These are phyloP conservation scores for Vanrija sp. DNA, from an alignment of 1,284 basidiomycete genomes.

Conservation along the genomic window DNA sequence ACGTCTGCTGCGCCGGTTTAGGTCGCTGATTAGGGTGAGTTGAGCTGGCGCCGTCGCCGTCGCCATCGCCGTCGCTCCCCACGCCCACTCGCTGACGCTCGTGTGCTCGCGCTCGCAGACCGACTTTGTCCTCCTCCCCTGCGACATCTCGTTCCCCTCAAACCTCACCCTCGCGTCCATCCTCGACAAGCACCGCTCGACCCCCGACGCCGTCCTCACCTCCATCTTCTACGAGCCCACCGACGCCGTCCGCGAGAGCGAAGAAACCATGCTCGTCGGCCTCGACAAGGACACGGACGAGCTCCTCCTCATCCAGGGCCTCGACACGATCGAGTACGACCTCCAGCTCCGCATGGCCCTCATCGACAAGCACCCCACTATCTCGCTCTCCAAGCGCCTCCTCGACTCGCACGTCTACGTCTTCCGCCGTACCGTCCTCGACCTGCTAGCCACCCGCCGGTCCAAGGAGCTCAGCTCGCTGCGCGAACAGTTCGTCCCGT, in stretches of 20 bases:
- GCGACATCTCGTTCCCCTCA: conserved; percentile 78
- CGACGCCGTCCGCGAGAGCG: conserved; percentile 50
- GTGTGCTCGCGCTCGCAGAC: conserved; percentile 46
- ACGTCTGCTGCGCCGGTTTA: conserved; percentile 43
- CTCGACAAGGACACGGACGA: conserved; percentile 55
- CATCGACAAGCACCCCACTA: conserved; percentile 64
- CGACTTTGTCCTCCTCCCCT: conserved; percentile 87
- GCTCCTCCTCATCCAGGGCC: conserved; percentile 63
- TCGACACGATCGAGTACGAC: conserved; percentile 64
- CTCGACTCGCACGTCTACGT: conserved; percentile 89
- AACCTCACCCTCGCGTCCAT: conserved; percentile 65
- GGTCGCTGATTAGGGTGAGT: conserved; percentile 40
- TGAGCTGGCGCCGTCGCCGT: not conserved
- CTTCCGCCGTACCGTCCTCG: conserved; percentile 69
- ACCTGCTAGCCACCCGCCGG: conserved; percentile 62
- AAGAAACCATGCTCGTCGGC: conserved; percentile 42
- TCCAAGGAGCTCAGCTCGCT: conserved; percentile 66
- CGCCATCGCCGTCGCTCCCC: no score
- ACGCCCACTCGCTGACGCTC: not conserved
- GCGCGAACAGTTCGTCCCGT: conserved; percentile 80
- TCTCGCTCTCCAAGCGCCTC: conserved; percentile 64
- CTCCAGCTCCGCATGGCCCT: conserved; percentile 68
- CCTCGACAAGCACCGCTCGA: conserved; percentile 77
- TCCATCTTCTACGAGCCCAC: conserved; percentile 67
- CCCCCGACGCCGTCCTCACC: conserved; percentile 66